Percentiles rank a stretch among this genome's conserved stretches.
Evolutionary conservation across 306 rosid species (phyloP).

Genomic region (Urtica urens): DNA sequence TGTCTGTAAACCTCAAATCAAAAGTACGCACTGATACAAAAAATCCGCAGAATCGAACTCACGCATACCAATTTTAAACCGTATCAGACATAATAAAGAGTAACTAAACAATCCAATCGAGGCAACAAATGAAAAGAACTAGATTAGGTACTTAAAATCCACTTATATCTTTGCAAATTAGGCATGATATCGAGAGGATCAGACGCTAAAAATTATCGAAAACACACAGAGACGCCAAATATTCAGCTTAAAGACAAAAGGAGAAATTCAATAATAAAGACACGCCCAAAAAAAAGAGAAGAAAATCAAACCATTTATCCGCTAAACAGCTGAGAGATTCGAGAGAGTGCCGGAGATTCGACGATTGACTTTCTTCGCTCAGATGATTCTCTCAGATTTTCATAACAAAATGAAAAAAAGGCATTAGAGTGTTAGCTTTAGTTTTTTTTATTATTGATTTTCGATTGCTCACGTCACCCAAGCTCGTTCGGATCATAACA

Average conservation of each 20-base stretch:
- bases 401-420: constrained; percentile 7
- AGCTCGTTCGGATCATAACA: constrained; percentile 22
- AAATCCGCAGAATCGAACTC: constrained; percentile 5
- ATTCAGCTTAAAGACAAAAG: constrained; percentile 1
- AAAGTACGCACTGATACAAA: constrained; percentile 7
- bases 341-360: constrained; percentile 12
- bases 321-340: constrained; percentile 1
- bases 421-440: constrained; percentile 14
- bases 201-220: constrained; percentile 2
- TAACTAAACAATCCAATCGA: constrained; percentile 19
- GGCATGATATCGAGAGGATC: constrained; percentile 3
- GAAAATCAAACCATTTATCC: constrained; percentile 21
- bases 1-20: background rate
- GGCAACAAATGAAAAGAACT: constrained; percentile 9
- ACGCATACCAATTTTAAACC: too few species aligned
- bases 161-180: constrained; percentile 4
- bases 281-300: background rate
- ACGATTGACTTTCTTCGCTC: constrained; percentile 20
- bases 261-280: background rate
- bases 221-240: constrained; percentile 7
- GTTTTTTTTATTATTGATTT: background rate
- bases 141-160: constrained; percentile 10
- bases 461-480: constrained; percentile 23
- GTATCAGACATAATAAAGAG: too few species aligned
- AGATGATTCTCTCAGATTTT: constrained; percentile 18